phyloP scores from a whole-genome alignment of 2,329 filamentous ascomycete genomes.

The Boeremia exigua region DNA sequence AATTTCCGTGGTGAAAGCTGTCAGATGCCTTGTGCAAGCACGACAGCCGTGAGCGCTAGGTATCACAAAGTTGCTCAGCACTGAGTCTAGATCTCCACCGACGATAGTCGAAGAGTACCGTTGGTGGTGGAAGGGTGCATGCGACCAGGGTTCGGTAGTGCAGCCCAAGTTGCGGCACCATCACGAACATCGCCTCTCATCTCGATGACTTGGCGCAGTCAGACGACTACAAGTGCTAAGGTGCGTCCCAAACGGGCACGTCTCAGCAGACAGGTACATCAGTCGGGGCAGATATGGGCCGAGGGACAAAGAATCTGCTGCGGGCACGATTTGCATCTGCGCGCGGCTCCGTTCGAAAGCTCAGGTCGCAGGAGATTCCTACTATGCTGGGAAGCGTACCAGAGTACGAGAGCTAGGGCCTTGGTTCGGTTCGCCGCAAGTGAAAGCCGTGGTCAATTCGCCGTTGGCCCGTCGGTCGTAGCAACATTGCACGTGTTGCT shows the following conservation, averaged over 20 bases:
- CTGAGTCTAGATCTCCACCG: constrained; percentile 19
- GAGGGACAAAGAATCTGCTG: constrained; percentile 4
- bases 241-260: background rate
- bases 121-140: constrained; percentile 12
- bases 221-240: background rate
- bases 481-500: background rate
- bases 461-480: constrained; percentile 7
- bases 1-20: constrained; percentile 13
- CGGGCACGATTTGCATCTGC: background rate
- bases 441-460: background rate
- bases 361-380: constrained; percentile 6
- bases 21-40: constrained; percentile 8
- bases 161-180: constrained; percentile 15
- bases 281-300: background rate
- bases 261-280: background rate
- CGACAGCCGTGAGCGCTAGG: constrained; percentile 14
- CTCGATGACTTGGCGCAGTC: background rate
- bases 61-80: constrained; percentile 15
- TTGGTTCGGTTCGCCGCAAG: constrained; percentile 1
- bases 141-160: constrained; percentile 17
- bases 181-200: constrained; percentile 6
- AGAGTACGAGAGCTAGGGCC: constrained; percentile 1
- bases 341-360: constrained; percentile 1
- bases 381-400: constrained; percentile 1
- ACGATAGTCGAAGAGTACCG: constrained; percentile 7